These are phyloP conservation scores for Kazachstania martiniae DNA, from an alignment of 805 yeast species.

Conservation along the genomic window DNA sequence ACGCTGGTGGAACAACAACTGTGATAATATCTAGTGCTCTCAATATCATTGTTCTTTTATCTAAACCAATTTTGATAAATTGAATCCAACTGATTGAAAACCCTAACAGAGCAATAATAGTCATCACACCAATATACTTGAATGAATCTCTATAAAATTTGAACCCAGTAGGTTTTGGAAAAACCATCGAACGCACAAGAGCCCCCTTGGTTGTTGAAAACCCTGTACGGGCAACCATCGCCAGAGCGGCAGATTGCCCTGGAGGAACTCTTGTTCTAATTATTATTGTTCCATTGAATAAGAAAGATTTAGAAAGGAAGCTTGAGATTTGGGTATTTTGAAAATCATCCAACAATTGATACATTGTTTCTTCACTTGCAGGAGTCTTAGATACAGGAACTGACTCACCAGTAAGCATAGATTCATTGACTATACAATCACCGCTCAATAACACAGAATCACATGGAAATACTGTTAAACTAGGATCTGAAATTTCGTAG, in stretches of 20 bases:
- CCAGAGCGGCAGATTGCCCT: conserved; percentile 52
- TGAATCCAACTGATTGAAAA: conserved; percentile 74
- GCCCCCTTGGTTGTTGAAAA: conserved; percentile 95
- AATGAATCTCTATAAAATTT: conserved; percentile 91
- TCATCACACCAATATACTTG: conserved; percentile 92
- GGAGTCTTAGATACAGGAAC: conserved; percentile 85
- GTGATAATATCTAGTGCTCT: conserved; percentile 92
- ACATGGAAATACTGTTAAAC: conserved; percentile 65
- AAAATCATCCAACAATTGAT: conserved; percentile 46
- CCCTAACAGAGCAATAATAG: conserved; percentile 72
- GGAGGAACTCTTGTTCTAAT: conserved; percentile 65
- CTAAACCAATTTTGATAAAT: conserved; percentile 67
- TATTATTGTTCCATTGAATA: conserved; percentile 84
- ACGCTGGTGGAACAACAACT: conserved; percentile 96
- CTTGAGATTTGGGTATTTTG: conserved; percentile 46
- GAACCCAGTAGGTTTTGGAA: conserved; percentile 90
- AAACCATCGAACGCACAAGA: conserved; percentile 85
- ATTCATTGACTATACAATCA: conserved; percentile 92
- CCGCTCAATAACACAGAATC: conserved; percentile 83
- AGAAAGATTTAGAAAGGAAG: conserved; percentile 58
- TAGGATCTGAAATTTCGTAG: conserved; percentile 83
- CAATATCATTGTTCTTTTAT: conserved; percentile 57
- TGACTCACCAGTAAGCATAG: conserved; percentile 97
- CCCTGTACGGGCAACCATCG: conserved; percentile 81
- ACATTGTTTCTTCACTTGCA: conserved; percentile 52